These are phyloP conservation scores for Solanum chilense DNA, from an alignment of 257 asterid genomes.

Conservation along the genomic window DNA sequence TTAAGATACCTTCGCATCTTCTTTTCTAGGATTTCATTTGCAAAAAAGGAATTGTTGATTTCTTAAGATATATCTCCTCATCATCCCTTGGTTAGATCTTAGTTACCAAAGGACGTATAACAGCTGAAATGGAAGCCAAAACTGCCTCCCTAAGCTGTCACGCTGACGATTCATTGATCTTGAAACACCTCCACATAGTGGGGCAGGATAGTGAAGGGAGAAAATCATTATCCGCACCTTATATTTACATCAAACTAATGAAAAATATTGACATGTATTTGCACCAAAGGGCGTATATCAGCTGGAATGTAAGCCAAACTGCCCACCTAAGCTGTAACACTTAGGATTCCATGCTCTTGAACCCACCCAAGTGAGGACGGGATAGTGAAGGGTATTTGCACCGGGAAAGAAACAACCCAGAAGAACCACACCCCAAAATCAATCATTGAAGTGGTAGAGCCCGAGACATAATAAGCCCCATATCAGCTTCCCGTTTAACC, in stretches of 20 bases:
- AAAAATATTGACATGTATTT: background rate
- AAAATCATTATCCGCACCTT: background rate
- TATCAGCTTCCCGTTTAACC: background rate
- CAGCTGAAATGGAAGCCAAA: background rate
- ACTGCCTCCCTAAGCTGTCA: background rate
- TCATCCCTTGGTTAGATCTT: background rate
- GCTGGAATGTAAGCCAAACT: background rate
- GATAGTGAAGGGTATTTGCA: background rate
- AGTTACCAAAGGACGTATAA: background rate
- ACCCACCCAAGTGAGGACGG: background rate
- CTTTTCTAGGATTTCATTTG: background rate
- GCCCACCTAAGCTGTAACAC: background rate
- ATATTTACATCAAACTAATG: background rate
- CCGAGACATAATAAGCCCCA: background rate
- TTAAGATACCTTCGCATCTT: background rate
- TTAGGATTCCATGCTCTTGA: background rate
- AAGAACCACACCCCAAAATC: background rate
- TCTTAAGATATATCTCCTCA: background rate
- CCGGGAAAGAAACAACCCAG: background rate
- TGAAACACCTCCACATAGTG: background rate
- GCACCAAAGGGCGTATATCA: background rate
- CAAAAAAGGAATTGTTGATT: background rate
- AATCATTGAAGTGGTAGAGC: background rate
- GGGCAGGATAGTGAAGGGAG: background rate
- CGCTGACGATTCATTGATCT: background rate